A percentile compares a stretch with the other conserved stretches of the same genome.
These are phyloP conservation scores for Scenedesmus sp. DNA, from an alignment of 163 green algal genomes.

Conservation along the genomic window DNA sequence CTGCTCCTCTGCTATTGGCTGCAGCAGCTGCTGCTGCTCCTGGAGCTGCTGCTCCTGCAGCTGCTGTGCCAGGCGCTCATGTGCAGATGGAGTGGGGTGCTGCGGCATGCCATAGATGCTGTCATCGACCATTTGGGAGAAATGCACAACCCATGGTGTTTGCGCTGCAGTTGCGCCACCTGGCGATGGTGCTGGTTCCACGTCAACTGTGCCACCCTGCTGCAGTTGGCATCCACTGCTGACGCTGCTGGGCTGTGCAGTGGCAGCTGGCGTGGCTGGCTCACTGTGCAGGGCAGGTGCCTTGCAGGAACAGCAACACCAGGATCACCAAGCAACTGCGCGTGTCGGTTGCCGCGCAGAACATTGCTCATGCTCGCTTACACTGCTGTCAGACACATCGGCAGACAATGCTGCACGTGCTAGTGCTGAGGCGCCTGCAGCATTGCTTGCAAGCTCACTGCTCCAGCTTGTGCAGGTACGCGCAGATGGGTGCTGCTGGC, in stretches of 20 bases:
- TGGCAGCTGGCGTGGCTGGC: not conserved
- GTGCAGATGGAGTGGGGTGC: not conserved
- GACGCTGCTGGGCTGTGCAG: not conserved
- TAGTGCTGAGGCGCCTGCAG: not conserved
- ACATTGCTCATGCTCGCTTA: too few species aligned
- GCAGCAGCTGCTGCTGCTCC: constrained; percentile 5
- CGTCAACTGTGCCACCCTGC: not conserved
- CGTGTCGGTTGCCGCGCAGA: not conserved
- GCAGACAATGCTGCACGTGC: too few species aligned
- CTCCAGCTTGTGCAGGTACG: not conserved
- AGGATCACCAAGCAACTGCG: not conserved
- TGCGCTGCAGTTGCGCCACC: not conserved
- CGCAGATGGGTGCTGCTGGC: not conserved
- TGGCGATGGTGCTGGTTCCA: not conserved
- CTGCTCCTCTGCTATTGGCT: constrained; percentile 9
- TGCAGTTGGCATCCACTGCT: not conserved
- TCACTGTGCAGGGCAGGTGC: not conserved
- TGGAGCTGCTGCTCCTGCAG: constrained; percentile 24
- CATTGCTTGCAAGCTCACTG: not conserved
- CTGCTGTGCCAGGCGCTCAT: constrained; percentile 11
- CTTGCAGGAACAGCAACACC: not conserved
- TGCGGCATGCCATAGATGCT: constrained; percentile 30
- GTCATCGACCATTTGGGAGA: constrained; percentile 37
- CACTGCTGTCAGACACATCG: too few species aligned
- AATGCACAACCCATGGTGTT: constrained; percentile 52